A percentile compares a stretch with the other conserved stretches of the same genome.
Conservation (phyloP, 345 rosid species). For the Hibiscus tridactylites region DNA sequence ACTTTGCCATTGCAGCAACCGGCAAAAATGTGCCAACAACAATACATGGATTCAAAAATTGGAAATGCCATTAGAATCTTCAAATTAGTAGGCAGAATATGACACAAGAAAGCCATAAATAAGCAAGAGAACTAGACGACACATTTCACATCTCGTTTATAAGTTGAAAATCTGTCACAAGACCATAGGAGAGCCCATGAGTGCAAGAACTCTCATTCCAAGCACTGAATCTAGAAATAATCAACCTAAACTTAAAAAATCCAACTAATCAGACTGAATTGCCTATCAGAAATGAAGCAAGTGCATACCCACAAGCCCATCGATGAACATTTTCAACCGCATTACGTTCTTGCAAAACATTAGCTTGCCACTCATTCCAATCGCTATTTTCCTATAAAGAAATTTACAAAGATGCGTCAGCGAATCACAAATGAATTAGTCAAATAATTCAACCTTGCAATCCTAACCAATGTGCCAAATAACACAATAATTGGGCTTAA, state of each 20-base stretch:
- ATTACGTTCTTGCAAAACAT: conserved; percentile 77
- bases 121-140: neutral
- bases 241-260: neutral
- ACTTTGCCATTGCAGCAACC: neutral
- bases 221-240: neutral
- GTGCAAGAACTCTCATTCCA: neutral
- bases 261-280: neutral
- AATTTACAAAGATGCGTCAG: conserved; percentile 14
- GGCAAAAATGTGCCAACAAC: neutral
- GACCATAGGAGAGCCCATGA: neutral
- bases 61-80: neutral
- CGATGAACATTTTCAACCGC: conserved; percentile 80
- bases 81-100: neutral
- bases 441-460: neutral
- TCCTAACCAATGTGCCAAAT: neutral
- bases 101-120: neutral
- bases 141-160: neutral
- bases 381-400: conserved; percentile 55
- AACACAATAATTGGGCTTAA: neutral
- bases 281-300: conserved; percentile 11
- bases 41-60: neutral
- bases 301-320: conserved; percentile 91
- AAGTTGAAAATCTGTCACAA: neutral
- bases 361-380: conserved; percentile 78
- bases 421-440: neutral